Percentiles rank a stretch among this genome's conserved stretches.
Conservation (phyloP, 2,329 filamentous ascomycete species). For the Hortaea sp. region DNA sequence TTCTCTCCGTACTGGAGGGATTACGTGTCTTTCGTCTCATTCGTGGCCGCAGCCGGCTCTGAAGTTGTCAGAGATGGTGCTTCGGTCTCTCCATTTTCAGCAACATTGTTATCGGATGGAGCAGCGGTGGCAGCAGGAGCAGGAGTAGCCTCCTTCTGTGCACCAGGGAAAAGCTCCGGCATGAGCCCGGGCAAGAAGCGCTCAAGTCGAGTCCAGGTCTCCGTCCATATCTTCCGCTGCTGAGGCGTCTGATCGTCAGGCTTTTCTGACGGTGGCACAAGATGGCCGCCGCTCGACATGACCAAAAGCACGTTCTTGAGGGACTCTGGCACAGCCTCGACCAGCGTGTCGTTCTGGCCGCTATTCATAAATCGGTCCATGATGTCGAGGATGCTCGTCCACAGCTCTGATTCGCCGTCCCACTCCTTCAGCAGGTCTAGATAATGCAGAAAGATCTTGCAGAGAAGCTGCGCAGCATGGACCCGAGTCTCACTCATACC, state of each 20-base stretch:
- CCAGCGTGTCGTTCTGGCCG: constrained; percentile 64
- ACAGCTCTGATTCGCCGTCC: constrained; percentile 83
- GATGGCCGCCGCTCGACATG: constrained; percentile 80
- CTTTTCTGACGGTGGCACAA: constrained; percentile 52
- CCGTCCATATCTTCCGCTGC: constrained; percentile 48
- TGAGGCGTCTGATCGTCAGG: constrained; percentile 33
- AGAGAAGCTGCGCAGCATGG: constrained; percentile 80
- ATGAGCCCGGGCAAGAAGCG: constrained; percentile 52
- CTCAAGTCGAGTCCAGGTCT: constrained; percentile 51
- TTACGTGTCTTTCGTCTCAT: too few relatives aligned
- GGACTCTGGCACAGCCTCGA: constrained; percentile 90
- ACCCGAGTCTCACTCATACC: constrained; percentile 96
- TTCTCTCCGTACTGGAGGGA: neutral
- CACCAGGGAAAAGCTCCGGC: constrained; percentile 47
- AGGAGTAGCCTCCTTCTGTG: neutral
- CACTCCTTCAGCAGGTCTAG: constrained; percentile 73
- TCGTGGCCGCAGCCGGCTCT: too few relatives aligned
- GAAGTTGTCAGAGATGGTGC: neutral
- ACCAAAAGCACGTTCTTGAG: constrained; percentile 94
- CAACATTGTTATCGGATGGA: neutral
- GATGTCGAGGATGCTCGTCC: constrained; percentile 61
- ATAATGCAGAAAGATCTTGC: constrained; percentile 93
- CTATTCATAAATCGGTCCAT: constrained; percentile 96
- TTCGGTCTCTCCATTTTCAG: neutral
- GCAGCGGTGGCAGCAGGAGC: neutral